Base-by-base conservation (phyloP, 2,329 filamentous ascomycete genomes). In the Microcera coccophila region DNA sequence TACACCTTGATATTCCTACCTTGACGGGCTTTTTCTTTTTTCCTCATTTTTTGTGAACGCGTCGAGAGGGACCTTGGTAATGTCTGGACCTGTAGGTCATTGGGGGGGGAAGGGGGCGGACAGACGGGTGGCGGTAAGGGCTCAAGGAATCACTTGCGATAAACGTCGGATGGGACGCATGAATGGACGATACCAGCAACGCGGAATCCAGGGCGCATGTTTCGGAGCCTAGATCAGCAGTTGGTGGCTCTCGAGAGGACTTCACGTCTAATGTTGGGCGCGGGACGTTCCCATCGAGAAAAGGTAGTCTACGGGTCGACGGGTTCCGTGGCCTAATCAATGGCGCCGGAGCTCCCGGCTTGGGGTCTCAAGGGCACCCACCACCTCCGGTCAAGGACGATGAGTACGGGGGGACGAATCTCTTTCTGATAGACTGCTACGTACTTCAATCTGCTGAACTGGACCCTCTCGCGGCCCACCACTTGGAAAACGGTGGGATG, bases 101-200 rank as follows among this genome's bases (percentile, higher is more conserved):
- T n/a, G n/a, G n/a, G n/a, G n/a, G n/a, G n/a, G n/a, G n/a, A n/a
- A n/a, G n/a, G n/a, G n/a, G n/a, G n/a, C n/a, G n/a, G n/a, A n/a
- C n/a, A n/a, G n/a, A n/a, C n/a, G n/a, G n/a, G n/a, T n/a, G n/a
- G n/a, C n/a, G n/a, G n/a, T n/a, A n/a, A n/a, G n/a, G n/a, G n/a
- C n/a, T n/a, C n/a, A n/a, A n/a, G n/a, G n/a, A n/a, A n/a, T n/a
- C n/a, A n/a, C n/a, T n/a, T n/a, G n/a, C n/a, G n/a, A n/a, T n/a
- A n/a, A n/a, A n/a, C n/a, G n/a, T n/a, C n/a, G n/a, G 42, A 42
- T 21, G 28, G 36, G 19, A 16, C n/a, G n/a, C 26, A 3, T 12
- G 12, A 17, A 16, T 18, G 21, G 20, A 16, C 7, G 21, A 26
- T 8, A 8, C 14, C 12, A 19, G 17, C 22, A 22, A 39, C 5